phyloP scores from a whole-genome alignment of 352 stramenopile species.

The Aphanomyces cochlioides region DNA sequence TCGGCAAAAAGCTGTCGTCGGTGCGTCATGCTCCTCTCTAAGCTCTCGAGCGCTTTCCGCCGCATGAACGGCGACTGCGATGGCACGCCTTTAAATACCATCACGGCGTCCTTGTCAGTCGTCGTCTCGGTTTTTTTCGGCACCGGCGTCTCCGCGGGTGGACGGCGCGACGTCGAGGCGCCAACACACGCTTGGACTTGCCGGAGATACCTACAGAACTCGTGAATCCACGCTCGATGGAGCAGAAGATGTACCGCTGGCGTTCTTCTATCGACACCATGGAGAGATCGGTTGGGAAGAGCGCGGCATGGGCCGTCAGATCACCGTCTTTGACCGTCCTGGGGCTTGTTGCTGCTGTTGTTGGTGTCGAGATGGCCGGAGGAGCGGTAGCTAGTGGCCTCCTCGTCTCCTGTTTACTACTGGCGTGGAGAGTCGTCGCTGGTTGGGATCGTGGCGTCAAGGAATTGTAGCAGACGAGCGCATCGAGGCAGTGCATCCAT shows the following conservation, averaged over 20 bases:
- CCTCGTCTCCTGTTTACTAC: no score
- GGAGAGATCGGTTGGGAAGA: slow-evolving; percentile 5
- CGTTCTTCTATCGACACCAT: neutral
- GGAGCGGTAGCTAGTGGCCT: no score
- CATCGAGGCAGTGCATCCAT: slow-evolving; percentile 17
- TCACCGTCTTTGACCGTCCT: neutral
- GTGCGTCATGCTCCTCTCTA: slow-evolving; percentile 1
- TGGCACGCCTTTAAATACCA: slow-evolving; percentile 16
- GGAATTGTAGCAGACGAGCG: slow-evolving; percentile 12
- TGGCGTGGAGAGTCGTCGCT: no score
- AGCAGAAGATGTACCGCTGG: neutral
- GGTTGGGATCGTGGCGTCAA: no score
- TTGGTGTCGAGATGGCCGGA: neutral
- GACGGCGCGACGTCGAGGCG: no score
- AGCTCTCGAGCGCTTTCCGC: slow-evolving; percentile 22
- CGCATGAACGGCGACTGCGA: slow-evolving; percentile 26
- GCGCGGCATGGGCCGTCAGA: neutral
- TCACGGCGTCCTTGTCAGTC: neutral
- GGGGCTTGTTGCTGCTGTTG: neutral
- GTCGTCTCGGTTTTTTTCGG: neutral
- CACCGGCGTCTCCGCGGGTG: neutral
- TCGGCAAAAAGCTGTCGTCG: slow-evolving; percentile 7
- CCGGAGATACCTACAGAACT: neutral
- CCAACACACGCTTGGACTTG: neutral
- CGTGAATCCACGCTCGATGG: neutral